Evolutionary conservation across 2,329 filamentous ascomycete species (phyloP).

Genomic region (Diaporthe destruens): DNA sequence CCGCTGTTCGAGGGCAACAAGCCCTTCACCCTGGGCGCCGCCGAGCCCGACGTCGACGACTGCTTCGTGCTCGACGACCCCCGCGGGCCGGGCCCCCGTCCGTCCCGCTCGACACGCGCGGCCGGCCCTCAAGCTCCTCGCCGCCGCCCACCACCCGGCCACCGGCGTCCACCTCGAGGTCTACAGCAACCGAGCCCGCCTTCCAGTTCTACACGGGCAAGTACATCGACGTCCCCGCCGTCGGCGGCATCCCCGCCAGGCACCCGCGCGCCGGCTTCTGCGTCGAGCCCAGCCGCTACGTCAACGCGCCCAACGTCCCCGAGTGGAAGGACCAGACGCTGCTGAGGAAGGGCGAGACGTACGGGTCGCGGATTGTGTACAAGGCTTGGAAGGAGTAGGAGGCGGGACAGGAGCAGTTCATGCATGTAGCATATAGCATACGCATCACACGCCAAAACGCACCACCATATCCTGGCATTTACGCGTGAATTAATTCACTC

Average conservation of each 20-base stretch:
- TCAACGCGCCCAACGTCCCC: constrained; percentile 87
- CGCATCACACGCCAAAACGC: background rate
- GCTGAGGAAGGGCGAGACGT: constrained; percentile 86
- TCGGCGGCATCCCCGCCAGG: constrained; percentile 72
- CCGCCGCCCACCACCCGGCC: constrained; percentile 79
- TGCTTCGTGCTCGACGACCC: constrained; percentile 85
- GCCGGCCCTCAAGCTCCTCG: constrained; percentile 73
- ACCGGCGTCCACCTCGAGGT: constrained; percentile 87
- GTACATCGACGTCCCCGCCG: constrained; percentile 81
- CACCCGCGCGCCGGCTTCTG: constrained; percentile 83
- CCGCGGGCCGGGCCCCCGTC: constrained; percentile 60
- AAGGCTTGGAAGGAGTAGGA: constrained; percentile 80
- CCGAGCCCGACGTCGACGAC: constrained; percentile 85
- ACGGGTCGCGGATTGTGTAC: constrained; percentile 86
- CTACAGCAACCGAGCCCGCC: constrained; percentile 91
- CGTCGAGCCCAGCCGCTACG: constrained; percentile 90
- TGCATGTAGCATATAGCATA: constrained; percentile 14
- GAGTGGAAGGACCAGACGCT: constrained; percentile 84
- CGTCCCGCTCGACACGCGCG: constrained; percentile 76
- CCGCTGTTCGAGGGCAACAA: constrained; percentile 74
- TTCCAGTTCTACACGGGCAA: constrained; percentile 98
- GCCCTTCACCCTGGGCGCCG: constrained; percentile 78
- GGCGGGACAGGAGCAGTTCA: too few species aligned
- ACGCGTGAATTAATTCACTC: constrained; percentile 14
- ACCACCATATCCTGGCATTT: background rate